These are phyloP conservation scores for Bretschneidera sinensis DNA, from an alignment of 345 rosid species.

Conservation along the genomic window DNA sequence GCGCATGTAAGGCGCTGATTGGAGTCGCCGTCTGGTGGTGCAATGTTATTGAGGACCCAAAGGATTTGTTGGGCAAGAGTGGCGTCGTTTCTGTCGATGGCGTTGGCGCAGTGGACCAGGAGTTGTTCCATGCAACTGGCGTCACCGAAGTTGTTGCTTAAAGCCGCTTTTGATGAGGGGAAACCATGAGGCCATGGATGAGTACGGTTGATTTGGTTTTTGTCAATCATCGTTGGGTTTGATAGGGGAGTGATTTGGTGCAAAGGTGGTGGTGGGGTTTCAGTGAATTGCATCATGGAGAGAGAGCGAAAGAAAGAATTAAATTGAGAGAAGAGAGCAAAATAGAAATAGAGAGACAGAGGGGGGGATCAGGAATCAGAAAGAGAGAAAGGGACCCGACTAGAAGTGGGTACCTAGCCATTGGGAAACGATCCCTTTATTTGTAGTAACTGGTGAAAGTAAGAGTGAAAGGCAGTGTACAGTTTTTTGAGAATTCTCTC, in stretches of 20 bases:
- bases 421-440: slow-evolving; percentile 49
- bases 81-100: slow-evolving; percentile 76
- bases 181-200: slow-evolving; percentile 76
- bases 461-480: too few species aligned
- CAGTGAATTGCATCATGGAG: slow-evolving; percentile 60
- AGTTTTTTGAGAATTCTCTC: slow-evolving; percentile 11
- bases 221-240: slow-evolving; percentile 35
- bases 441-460: slow-evolving; percentile 14
- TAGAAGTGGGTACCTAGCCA: slow-evolving; percentile 50
- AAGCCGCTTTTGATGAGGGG: slow-evolving; percentile 45
- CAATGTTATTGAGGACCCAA: slow-evolving; percentile 88
- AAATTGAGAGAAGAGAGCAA: slow-evolving; percentile 8
- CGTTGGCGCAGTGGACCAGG: slow-evolving; percentile 81
- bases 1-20: slow-evolving; percentile 72
- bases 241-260: slow-evolving; percentile 30
- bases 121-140: slow-evolving; percentile 89
- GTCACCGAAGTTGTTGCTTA: slow-evolving; percentile 45
- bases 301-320: slow-evolving; percentile 3
- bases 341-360: slow-evolving; percentile 17
- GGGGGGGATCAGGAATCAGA: slow-evolving; percentile 27
- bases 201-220: slow-evolving; percentile 35
- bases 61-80: slow-evolving; percentile 85
- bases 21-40: slow-evolving; percentile 78
- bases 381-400: slow-evolving; percentile 71
- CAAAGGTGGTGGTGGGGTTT: slow-evolving; percentile 41